A percentile compares a stretch with the other conserved stretches of the same genome.
These are phyloP conservation scores for Ceratocystis lukuohia DNA, from an alignment of 2,329 filamentous ascomycete species.

Conservation along the genomic window DNA sequence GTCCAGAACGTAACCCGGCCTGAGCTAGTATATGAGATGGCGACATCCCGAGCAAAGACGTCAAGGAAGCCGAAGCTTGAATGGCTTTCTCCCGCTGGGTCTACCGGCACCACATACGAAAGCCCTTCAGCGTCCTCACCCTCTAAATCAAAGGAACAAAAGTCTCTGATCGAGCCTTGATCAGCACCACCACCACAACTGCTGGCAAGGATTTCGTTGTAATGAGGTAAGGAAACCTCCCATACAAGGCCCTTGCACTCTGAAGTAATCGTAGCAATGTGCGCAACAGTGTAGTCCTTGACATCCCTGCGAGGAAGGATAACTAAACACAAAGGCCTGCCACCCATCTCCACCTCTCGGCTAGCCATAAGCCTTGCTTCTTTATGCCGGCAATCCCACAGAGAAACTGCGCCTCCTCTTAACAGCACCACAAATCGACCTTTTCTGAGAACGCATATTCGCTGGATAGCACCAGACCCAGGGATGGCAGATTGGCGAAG, in stretches of 20 bases:
- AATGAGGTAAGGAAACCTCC: conserved; percentile 53
- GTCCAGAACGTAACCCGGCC: conserved; percentile 78
- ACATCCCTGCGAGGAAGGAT: conserved; percentile 52
- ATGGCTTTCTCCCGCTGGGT: conserved; percentile 64
- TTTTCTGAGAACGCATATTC: conserved; percentile 64
- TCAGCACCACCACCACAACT: not conserved
- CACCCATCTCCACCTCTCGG: conserved; percentile 33
- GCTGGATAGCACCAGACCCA: conserved; percentile 58
- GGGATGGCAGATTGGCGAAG: conserved; percentile 54
- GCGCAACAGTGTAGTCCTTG: conserved; percentile 43
- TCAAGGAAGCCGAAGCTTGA: conserved; percentile 68
- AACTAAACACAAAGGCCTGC: conserved; percentile 68
- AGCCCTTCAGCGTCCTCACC: conserved; percentile 43
- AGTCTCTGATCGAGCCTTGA: conserved; percentile 40
- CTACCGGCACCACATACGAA: conserved; percentile 63
- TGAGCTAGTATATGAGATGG: conserved; percentile 65
- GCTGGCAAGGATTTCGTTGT: conserved; percentile 23
- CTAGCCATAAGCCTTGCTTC: conserved; percentile 46
- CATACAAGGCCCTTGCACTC: conserved; percentile 69
- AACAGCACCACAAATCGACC: conserved; percentile 73
- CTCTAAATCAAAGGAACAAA: conserved; percentile 57
- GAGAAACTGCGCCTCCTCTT: conserved; percentile 52
- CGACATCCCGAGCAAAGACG: conserved; percentile 72
- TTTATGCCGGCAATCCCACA: conserved; percentile 64
- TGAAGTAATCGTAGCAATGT: conserved; percentile 72